Evolutionary conservation across 2,329 filamentous ascomycete genomes (phyloP), one percentile per base, ranked within the genome.

Genomic region (Penicillium concentricum): DNA sequence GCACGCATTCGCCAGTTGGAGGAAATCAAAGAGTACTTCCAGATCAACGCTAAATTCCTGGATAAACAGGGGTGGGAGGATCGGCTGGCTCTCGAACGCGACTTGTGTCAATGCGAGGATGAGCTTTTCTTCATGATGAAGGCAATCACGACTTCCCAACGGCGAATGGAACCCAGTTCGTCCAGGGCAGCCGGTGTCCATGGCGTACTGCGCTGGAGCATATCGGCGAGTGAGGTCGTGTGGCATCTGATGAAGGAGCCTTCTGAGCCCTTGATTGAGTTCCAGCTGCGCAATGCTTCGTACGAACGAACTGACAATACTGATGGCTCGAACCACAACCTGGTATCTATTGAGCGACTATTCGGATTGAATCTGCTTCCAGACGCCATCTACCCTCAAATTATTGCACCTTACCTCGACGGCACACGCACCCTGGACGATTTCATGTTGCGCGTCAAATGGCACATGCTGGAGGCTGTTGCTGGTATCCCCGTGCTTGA

Each of bases 51-150:
- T 34, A 89, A 89, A 67, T 89, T 89, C 58, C 82, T 99, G 26
- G 93, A 97, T 73, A 87, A 87, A 67, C 86, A 90, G 69, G 92
- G 92, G 15, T 97, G 93, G 92, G 87, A 94, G 69, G 93, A 97
- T 70, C 86, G 92, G 34, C 81, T 97, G 57, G 79, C 87, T n/a
- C 82, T 99, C 42, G 94, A 99, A 70, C 88, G 90, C 50, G 94
- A 99, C 70, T 79, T 99, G 49, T 85, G 91, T 10, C 86, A 86
- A 20, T 97, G 91, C 68, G 94, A 97, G 72, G 94, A 99, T 68
- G 95, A 99, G 74, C 78, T 99, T 9, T 99, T 99, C 81, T 99
- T 99, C 78, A 90, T 99, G 80, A 97, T 99, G 94, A 97, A 99
- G 69, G 95, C 94, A 38, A 99, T 99, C 71, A 99, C 94, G 1